Percentiles rank a stretch among this genome's conserved stretches.
phyloP scores from a whole-genome alignment of 2,329 filamentous ascomycete genomes.

The Fusarium austroafricanum region DNA sequence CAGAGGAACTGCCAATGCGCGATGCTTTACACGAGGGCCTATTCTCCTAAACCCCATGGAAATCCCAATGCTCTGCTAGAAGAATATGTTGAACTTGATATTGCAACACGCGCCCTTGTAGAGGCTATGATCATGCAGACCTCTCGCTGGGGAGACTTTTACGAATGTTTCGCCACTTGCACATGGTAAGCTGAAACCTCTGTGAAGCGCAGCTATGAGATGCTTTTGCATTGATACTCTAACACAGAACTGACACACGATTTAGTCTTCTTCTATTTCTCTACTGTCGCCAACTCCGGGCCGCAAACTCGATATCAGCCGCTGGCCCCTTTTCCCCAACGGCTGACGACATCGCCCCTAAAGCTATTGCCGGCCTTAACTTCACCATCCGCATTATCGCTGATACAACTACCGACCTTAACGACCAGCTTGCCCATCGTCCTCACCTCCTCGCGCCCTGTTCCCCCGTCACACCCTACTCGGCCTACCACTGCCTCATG shows the following conservation, averaged over 20 bases:
- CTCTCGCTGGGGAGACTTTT: conserved; percentile 51
- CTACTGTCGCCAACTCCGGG: conserved; percentile 50
- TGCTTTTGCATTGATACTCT: not conserved
- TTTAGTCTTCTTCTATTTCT: conserved; percentile 50
- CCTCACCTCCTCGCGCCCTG: conserved; percentile 50
- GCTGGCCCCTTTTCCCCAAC: conserved; percentile 31
- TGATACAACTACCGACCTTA: conserved; percentile 52
- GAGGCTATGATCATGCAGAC: conserved; percentile 51
- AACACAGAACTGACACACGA: conserved; percentile 6
- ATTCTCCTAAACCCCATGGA: conserved; percentile 38
- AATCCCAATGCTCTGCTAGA: conserved; percentile 38
- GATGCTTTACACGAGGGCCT: conserved; percentile 50
- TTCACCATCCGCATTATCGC: conserved; percentile 53
- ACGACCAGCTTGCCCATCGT: conserved; percentile 48
- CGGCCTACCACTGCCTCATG: conserved; percentile 51
- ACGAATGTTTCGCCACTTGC: conserved; percentile 52
- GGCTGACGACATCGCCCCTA: conserved; percentile 47
- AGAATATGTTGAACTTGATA: conserved; percentile 50
- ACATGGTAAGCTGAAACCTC: conserved; percentile 46
- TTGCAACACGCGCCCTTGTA: conserved; percentile 48
- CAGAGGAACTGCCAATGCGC: conserved; percentile 53
- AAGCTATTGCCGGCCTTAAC: conserved; percentile 53
- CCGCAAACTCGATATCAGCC: conserved; percentile 41
- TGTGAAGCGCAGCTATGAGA: not conserved
- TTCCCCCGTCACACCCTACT: conserved; percentile 51